Evolutionary conservation across 2,329 filamentous ascomycete genomes (phyloP).

Genomic region (Aspergillus sergii): DNA sequence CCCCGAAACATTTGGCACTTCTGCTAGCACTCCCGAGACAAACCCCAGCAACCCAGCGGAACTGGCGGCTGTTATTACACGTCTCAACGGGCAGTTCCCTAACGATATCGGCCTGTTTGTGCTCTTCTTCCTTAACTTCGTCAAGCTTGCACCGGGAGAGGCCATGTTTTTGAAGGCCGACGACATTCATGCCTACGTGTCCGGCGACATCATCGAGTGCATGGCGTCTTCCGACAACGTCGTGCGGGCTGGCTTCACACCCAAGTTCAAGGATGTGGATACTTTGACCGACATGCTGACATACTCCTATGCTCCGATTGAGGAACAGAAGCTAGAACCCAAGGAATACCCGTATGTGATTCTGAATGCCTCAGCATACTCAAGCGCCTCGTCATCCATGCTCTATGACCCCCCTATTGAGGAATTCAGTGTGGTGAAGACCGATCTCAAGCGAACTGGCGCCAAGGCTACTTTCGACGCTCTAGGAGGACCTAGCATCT

Average conservation of each 20-base stretch:
- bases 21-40: conserved; percentile 34
- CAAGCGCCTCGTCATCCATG: conserved; percentile 68
- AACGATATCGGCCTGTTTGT: conserved; percentile 91
- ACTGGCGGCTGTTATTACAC: conserved; percentile 73
- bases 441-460: conserved; percentile 68
- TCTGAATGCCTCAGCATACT: conserved; percentile 80
- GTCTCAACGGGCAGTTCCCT: conserved; percentile 83
- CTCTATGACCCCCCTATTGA: conserved; percentile 97
- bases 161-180: conserved; percentile 95
- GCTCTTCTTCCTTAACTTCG: conserved; percentile 95
- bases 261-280: conserved; percentile 95
- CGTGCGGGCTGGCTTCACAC: conserved; percentile 93
- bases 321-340: conserved; percentile 90
- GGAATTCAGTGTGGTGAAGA: conserved; percentile 88
- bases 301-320: conserved; percentile 92
- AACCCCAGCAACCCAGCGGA: conserved; percentile 53
- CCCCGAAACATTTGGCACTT: conserved; percentile 71
- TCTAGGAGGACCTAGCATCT: conserved; percentile 84
- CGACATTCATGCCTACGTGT: conserved; percentile 89
- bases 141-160: conserved; percentile 83
- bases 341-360: conserved; percentile 82
- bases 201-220: conserved; percentile 89
- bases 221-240: conserved; percentile 99
- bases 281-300: conserved; percentile 91
- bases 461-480: conserved; percentile 87